Percentiles rank a stretch among this genome's conserved stretches.
phyloP scores from a whole-genome alignment of 441 rosid genomes.

The Hura crepitans region DNA sequence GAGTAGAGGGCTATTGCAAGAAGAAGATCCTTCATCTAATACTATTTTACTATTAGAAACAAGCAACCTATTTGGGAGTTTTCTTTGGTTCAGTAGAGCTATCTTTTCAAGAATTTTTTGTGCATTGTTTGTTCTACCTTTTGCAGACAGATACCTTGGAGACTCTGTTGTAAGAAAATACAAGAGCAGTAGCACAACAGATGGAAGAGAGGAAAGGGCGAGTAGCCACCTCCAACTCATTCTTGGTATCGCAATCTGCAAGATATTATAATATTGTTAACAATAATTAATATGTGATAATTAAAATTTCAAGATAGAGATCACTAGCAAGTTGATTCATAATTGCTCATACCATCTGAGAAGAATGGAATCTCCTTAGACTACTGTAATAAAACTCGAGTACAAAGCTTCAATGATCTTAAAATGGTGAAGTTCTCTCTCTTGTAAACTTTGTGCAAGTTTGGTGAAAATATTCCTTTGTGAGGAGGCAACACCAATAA shows the following conservation, averaged over 20 bases:
- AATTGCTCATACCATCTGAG: background rate
- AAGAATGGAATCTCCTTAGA: background rate
- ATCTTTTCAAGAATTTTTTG: conserved; percentile 51
- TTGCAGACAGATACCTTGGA: conserved; percentile 59
- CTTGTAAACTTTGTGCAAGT: background rate
- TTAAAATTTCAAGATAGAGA: background rate
- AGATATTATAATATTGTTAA: background rate
- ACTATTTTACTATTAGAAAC: conserved; percentile 24
- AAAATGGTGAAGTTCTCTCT: background rate
- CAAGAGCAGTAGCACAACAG: conserved; percentile 55
- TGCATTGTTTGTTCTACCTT: conserved; percentile 56
- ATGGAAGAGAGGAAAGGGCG: conserved; percentile 65
- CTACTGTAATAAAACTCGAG: background rate
- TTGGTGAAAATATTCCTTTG: background rate
- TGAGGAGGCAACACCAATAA: background rate
- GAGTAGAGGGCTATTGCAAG: conserved; percentile 31
- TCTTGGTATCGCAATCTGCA: conserved; percentile 69
- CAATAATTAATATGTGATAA: background rate
- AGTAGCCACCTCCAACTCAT: conserved; percentile 85
- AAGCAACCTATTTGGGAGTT: conserved; percentile 57
- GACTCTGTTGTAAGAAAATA: conserved; percentile 62
- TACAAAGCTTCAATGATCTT: background rate
- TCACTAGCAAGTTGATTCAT: background rate
- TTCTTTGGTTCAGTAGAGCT: conserved; percentile 41
- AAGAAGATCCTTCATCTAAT: conserved; percentile 21